Conservation (phyloP, 768 basidiomycete species). For the Tephrocybe sp. region DNA sequence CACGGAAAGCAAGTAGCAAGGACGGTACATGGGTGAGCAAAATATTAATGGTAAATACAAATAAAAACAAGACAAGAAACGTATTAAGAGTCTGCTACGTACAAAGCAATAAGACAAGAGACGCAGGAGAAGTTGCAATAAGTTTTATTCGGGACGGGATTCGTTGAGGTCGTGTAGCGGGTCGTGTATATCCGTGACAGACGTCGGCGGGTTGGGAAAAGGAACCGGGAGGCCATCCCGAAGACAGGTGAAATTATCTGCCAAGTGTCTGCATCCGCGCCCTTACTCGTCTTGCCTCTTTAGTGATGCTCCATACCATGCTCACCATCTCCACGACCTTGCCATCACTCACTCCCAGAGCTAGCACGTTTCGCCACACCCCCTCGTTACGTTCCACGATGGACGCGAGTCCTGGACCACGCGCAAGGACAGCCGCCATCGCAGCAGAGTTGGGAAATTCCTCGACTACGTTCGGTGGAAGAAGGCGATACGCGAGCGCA, state of each 20-base stretch:
- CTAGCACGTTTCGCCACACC: conserved; percentile 66
- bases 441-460: conserved; percentile 63
- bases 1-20: too few relatives aligned
- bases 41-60: too few relatives aligned
- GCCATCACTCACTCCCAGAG: conserved; percentile 47
- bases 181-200: neutral
- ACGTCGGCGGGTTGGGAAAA: neutral
- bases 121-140: neutral
- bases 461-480: conserved; percentile 51
- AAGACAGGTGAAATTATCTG: too few relatives aligned
- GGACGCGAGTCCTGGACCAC: conserved; percentile 35
- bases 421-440: conserved; percentile 55
- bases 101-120: too few relatives aligned
- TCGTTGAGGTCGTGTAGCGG: neutral
- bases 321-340: conserved; percentile 48
- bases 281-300: conserved; percentile 48
- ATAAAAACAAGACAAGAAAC: too few relatives aligned
- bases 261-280: conserved; percentile 1
- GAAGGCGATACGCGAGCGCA: conserved; percentile 48
- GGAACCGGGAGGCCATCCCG: too few relatives aligned
- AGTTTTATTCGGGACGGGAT: neutral
- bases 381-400: conserved; percentile 49
- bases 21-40: too few relatives aligned
- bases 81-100: too few relatives aligned
- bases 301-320: conserved; percentile 74